Conservation (phyloP, 2,329 filamentous ascomycete genomes). For the Fusarium pseudonygamai region DNA sequence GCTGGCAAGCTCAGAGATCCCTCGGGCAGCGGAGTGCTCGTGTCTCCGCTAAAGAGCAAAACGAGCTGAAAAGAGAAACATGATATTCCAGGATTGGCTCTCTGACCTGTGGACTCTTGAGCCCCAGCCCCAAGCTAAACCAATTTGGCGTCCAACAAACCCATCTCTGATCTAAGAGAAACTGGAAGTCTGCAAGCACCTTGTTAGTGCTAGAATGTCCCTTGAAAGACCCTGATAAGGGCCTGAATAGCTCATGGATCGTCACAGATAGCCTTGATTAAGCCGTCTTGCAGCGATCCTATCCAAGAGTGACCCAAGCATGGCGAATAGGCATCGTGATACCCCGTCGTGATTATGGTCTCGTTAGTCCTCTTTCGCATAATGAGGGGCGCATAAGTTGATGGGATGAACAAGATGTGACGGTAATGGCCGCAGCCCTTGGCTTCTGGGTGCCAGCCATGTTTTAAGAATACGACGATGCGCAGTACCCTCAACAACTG, state of each 20-base stretch:
- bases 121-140: slow-evolving; percentile 26
- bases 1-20: not conserved
- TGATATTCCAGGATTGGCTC: slow-evolving; percentile 25
- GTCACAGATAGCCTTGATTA: slow-evolving; percentile 13
- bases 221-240: slow-evolving; percentile 33
- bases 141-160: slow-evolving; percentile 22
- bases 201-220: slow-evolving; percentile 27
- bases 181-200: slow-evolving; percentile 19
- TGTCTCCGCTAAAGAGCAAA: slow-evolving; percentile 9
- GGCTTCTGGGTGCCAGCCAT: slow-evolving; percentile 5
- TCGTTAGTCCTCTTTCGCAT: slow-evolving; percentile 35
- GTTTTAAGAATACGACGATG: slow-evolving; percentile 36
- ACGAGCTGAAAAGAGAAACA: slow-evolving; percentile 19
- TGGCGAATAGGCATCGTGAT: slow-evolving; percentile 32
- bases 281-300: slow-evolving; percentile 18
- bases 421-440: not conserved
- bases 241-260: slow-evolving; percentile 27
- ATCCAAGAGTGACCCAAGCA: slow-evolving; percentile 24
- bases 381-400: slow-evolving; percentile 26
- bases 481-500: not conserved
- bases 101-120: slow-evolving; percentile 10
- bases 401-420: slow-evolving; percentile 24
- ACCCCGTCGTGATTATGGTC: slow-evolving; percentile 21
- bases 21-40: slow-evolving; percentile 9
- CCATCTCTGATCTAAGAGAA: slow-evolving; percentile 29